A percentile compares a stretch with the other conserved stretches of the same genome.
Conservation (phyloP, 2,329 filamentous ascomycete species). For the Sporothrix dimorphospora region DNA sequence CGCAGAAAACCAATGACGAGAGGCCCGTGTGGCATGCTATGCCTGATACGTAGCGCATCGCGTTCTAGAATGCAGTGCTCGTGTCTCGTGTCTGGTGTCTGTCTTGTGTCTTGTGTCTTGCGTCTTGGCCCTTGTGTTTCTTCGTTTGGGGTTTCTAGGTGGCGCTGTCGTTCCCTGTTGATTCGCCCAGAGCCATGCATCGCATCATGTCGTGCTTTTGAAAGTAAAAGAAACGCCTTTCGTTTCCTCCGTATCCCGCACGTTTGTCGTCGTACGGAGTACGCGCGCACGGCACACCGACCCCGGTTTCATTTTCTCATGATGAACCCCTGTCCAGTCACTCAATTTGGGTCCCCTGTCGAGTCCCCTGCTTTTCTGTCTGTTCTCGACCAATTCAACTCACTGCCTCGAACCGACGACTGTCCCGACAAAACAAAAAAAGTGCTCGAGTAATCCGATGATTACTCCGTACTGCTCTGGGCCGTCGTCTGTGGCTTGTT, state of each 20-base stretch:
- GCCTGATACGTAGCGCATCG: not conserved
- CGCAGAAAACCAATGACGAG: conserved; percentile 5
- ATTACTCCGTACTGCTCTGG: not conserved
- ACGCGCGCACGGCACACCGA: not conserved
- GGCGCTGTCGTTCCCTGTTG: not conserved
- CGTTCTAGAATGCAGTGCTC: not conserved
- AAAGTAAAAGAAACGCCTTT: not conserved
- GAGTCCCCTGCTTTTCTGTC: not conserved
- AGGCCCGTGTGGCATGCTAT: conserved; percentile 14
- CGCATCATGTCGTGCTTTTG: not conserved
- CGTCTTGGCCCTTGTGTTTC: not conserved
- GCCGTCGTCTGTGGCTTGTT: not conserved
- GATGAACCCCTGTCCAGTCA: not conserved
- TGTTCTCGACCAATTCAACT: not conserved
- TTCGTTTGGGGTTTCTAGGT: not conserved
- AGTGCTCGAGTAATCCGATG: not conserved
- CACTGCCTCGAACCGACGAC: not conserved
- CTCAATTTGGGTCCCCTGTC: not conserved
- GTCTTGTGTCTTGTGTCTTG: not conserved
- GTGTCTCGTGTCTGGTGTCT: conserved; percentile 5
- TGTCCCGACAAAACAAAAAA: not conserved
- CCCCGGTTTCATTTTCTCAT: conserved; percentile 19
- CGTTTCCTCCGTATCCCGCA: conserved; percentile 11
- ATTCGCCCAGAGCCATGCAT: not conserved
- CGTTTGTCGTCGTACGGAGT: not conserved